Evolutionary conservation across 208 protist genomes (phyloP), one percentile per base, ranked within the genome.

Genomic region (Trypanosoma vivax): DNA sequence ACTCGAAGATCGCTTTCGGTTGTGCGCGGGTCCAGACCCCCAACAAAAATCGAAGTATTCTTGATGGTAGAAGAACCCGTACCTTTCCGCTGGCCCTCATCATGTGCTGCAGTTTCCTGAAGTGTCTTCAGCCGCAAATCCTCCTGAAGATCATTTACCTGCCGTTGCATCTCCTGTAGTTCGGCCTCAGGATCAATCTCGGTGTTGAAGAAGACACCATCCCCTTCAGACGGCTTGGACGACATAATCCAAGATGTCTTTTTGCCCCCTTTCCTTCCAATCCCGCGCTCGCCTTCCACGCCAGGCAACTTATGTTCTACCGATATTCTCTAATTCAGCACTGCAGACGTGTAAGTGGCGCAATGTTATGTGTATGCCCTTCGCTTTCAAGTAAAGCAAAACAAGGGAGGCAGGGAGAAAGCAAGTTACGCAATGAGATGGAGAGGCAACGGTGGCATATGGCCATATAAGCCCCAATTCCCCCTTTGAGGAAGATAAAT

Each of bases 1-100:
- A 84, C 67, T 47, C 93, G 87, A 10, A 98, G 58, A 41, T 98
- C 95, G 10, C 83, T 84, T 35, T 95, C 84, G 13, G 79, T 94
- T 39, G 88, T 78, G 16, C 65, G 66, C 29, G 81, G 79, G 71
- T 97, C 91, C 35, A 96, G 74, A 38, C 92, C 90, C 41, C 82
- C 79, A 2, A 98, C 83, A 77, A 94, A 97, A 27, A 98, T 76
- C 38, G 92, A 97, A 5, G 84, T 74, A 51, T 90, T 89, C 48
- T 76, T 76, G 27, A 64, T 47, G 2, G 49, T 56, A 5, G 34
- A 21, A 9, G 50, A 54, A n/a, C 60, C 52, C 4, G 65, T 66
- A 39, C 67, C 81, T 67, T 88, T 91, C 25, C 88, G 88, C 18
- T 71, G 77, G 13, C 83, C 83, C 58, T 94, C 88, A 38, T 94